phyloP scores from a whole-genome alignment of 805 yeast species.

The Monosporozyma aerobia region DNA sequence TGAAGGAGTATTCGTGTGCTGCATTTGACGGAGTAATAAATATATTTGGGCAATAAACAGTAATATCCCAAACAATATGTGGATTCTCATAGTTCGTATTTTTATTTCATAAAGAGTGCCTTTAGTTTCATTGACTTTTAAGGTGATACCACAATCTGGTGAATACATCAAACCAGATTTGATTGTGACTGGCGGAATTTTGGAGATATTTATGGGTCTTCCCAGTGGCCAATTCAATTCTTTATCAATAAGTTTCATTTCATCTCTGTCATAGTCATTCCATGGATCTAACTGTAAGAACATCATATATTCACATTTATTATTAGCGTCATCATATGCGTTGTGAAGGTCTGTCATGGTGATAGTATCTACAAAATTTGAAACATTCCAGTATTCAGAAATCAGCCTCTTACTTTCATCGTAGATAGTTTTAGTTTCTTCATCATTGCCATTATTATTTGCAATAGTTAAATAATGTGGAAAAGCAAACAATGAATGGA shows the following conservation, averaged over 20 bases:
- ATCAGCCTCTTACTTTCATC: slow-evolving; percentile 38
- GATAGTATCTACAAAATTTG: slow-evolving; percentile 34
- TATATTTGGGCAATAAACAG: slow-evolving; percentile 45
- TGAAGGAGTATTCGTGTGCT: slow-evolving; percentile 67
- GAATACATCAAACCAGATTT: slow-evolving; percentile 60
- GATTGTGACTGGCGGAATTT: slow-evolving; percentile 48
- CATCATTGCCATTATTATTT: slow-evolving; percentile 33
- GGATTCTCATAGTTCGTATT: slow-evolving; percentile 31
- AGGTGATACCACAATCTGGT: slow-evolving; percentile 74
- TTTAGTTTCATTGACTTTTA: slow-evolving; percentile 31
- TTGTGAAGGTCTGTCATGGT: slow-evolving; percentile 37
- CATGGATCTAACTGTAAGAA: slow-evolving; percentile 66
- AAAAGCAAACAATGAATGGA: slow-evolving; percentile 50
- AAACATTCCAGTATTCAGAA: slow-evolving; percentile 35
- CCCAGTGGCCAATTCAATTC: slow-evolving; percentile 74
- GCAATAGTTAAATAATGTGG: slow-evolving; percentile 41
- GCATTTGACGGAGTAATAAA: slow-evolving; percentile 60
- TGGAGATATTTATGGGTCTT: slow-evolving; percentile 46
- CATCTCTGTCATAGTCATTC: slow-evolving; percentile 36
- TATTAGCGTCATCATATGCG: slow-evolving; percentile 26
- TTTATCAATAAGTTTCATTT: slow-evolving; percentile 55
- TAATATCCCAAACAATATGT: slow-evolving; percentile 37
- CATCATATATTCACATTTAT: slow-evolving; percentile 60
- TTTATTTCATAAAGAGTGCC: slow-evolving; percentile 53
- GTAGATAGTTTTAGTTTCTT: slow-evolving; percentile 32